phyloP scores from a whole-genome alignment of 2,329 filamentous ascomycete species.

The Thelonectria rubi region DNA sequence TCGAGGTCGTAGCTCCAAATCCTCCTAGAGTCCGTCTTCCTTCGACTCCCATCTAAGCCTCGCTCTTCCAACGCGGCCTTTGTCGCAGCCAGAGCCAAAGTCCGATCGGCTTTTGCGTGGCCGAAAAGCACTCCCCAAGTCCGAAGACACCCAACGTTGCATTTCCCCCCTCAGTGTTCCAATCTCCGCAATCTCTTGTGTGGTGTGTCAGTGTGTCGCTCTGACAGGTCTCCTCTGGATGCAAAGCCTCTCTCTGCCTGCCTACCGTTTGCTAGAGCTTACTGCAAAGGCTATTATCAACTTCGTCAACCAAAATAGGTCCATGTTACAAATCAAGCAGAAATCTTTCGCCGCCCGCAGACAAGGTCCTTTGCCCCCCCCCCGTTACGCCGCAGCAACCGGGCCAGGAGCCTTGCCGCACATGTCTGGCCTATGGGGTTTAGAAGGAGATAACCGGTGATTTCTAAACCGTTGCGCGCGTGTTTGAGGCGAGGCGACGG shows the following conservation, averaged over 20 bases:
- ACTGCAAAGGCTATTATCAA: background rate
- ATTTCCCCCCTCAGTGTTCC: background rate
- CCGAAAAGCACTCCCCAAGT: background rate
- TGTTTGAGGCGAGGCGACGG: background rate
- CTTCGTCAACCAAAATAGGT: background rate
- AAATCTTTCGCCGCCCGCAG: conserved; percentile 3
- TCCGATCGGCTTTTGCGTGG: background rate
- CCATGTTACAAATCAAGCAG: background rate
- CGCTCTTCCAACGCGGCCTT: background rate
- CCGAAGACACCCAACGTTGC: background rate
- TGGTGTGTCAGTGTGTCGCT: too few species aligned
- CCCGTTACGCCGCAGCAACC: background rate
- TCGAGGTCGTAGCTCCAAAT: background rate
- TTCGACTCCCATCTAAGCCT: background rate
- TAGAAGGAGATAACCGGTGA: conserved; percentile 21
- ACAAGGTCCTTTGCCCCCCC: background rate
- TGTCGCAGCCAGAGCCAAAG: background rate
- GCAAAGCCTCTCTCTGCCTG: background rate
- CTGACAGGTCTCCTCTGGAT: too few species aligned
- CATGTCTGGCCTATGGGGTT: conserved; percentile 4
- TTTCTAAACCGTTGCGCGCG: background rate
- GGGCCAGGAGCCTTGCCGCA: too few species aligned
- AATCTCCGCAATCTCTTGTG: background rate
- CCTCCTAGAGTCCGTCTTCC: background rate
- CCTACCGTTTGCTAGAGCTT: background rate